A percentile compares a stretch with the other conserved stretches of the same genome.
phyloP scores from a whole-genome alignment of 768 basidiomycete species.

The Leccinum aurantiacum region DNA sequence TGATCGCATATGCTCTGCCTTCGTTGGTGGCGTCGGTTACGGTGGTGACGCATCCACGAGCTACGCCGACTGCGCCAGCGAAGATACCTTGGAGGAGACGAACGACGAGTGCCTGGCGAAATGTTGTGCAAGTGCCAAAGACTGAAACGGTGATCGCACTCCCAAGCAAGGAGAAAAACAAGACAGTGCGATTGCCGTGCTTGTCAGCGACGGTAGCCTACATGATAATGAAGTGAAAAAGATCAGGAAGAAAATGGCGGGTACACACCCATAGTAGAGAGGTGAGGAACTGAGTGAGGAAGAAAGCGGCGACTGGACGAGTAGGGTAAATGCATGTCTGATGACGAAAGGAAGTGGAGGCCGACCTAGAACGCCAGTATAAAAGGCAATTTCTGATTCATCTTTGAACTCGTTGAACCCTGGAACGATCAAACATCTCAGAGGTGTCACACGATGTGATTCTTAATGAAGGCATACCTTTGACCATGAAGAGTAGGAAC shows the following conservation, averaged over 20 bases:
- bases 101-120: slow-evolving; percentile 80
- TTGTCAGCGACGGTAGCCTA: slow-evolving; percentile 92
- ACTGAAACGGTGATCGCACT: slow-evolving; percentile 75
- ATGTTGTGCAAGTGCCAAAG: slow-evolving; percentile 74
- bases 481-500: slow-evolving; percentile 94
- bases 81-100: slow-evolving; percentile 91
- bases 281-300: slow-evolving; percentile 94
- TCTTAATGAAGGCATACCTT: slow-evolving; percentile 45
- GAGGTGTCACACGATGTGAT: slow-evolving; percentile 14
- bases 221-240: not conserved
- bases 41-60: slow-evolving; percentile 81
- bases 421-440: slow-evolving; percentile 25
- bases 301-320: slow-evolving; percentile 72
- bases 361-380: slow-evolving; percentile 82
- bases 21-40: slow-evolving; percentile 93
- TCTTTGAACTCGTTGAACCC: slow-evolving; percentile 70
- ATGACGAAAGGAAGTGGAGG: slow-evolving; percentile 14
- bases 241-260: not conserved
- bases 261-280: slow-evolving; percentile 82
- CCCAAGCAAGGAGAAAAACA: slow-evolving; percentile 83
- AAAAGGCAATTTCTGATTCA: slow-evolving; percentile 85
- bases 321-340: slow-evolving; percentile 10
- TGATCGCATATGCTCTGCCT: slow-evolving; percentile 89
- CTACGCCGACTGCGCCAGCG: slow-evolving; percentile 92
- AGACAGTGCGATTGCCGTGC: slow-evolving; percentile 83